These are phyloP conservation scores for Quercus agrifolia DNA, from an alignment of 306 rosid species.

Conservation along the genomic window DNA sequence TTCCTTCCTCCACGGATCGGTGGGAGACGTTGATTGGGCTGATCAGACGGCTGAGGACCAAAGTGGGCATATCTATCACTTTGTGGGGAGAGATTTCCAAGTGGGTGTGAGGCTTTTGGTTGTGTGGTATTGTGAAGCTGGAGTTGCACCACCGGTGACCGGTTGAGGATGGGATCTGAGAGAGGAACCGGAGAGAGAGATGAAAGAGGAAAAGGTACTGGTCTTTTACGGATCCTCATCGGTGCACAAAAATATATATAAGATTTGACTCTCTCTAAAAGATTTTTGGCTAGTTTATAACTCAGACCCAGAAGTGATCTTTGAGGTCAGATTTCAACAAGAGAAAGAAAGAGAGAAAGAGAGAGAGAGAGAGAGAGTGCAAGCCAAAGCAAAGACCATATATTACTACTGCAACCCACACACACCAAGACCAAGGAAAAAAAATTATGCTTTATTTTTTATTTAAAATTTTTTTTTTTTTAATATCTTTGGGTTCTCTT, in stretches of 20 bases:
- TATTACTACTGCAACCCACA: conserved; percentile 5
- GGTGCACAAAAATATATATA: conserved; percentile 19
- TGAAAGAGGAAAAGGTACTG: conserved; percentile 51
- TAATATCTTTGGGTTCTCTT: background rate
- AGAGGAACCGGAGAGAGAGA: conserved; percentile 45
- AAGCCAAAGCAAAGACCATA: conserved; percentile 24
- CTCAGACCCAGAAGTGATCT: conserved; percentile 34
- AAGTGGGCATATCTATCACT: conserved; percentile 9
- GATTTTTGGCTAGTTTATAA: background rate
- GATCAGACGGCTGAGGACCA: conserved; percentile 50
- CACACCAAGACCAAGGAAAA: conserved; percentile 12
- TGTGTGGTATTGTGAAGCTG: conserved; percentile 10
- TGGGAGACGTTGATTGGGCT: conserved; percentile 17
- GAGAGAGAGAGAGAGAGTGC: background rate
- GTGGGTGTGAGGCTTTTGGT: conserved; percentile 25
- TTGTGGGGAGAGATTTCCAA: conserved; percentile 1
- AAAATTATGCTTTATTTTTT: conserved; percentile 6
- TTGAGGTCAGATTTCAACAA: conserved; percentile 20
- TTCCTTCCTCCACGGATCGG: conserved; percentile 35
- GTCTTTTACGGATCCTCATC: conserved; percentile 88
- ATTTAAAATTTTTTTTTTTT: too few relatives aligned
- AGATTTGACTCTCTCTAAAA: background rate
- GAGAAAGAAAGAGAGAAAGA: conserved; percentile 1
- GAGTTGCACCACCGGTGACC: conserved; percentile 70
- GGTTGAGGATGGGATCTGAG: conserved; percentile 79